Conservation (phyloP, 2,329 filamentous ascomycete species). For the Aspergillus persii region DNA sequence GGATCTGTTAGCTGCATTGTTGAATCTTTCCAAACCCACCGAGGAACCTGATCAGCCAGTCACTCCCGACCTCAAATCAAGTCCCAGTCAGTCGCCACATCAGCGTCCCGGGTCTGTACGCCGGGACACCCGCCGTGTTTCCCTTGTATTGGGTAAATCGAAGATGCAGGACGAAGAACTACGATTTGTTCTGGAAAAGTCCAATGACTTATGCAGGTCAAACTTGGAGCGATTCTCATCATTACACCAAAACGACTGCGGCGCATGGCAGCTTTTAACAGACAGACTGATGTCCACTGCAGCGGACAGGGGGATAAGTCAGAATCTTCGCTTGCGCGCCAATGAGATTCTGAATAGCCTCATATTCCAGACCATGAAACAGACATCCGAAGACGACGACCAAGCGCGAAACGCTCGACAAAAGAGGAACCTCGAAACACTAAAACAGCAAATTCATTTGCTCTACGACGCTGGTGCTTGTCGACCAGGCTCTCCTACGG, state of each 20-base stretch:
- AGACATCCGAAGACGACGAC: conserved; percentile 37
- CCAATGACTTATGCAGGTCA: conserved; percentile 69
- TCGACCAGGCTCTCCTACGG: conserved; percentile 56
- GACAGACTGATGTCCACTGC: conserved; percentile 51
- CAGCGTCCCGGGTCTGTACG: conserved; percentile 31
- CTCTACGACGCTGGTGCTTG: conserved; percentile 56
- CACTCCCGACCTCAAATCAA: conserved; percentile 56
- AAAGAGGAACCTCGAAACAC: conserved; percentile 65
- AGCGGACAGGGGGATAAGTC: conserved; percentile 36
- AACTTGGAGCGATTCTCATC: conserved; percentile 73
- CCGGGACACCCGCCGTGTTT: conserved; percentile 41
- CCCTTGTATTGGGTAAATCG: conserved; percentile 39
- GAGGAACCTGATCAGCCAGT: conserved; percentile 48
- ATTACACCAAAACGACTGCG: conserved; percentile 60
- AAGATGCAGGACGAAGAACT: conserved; percentile 45
- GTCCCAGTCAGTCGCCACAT: conserved; percentile 21
- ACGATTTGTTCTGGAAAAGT: conserved; percentile 64
- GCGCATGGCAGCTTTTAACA: conserved; percentile 72
- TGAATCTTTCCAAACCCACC: conserved; percentile 59
- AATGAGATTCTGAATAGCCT: conserved; percentile 60
- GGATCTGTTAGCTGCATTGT: conserved; percentile 72
- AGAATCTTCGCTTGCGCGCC: conserved; percentile 48
- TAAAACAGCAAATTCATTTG: conserved; percentile 60
- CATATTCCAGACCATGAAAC: conserved; percentile 43
- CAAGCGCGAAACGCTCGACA: conserved; percentile 63